phyloP scores from a whole-genome alignment of 2,329 filamentous ascomycete species.

The Fusarium abutilonis region DNA sequence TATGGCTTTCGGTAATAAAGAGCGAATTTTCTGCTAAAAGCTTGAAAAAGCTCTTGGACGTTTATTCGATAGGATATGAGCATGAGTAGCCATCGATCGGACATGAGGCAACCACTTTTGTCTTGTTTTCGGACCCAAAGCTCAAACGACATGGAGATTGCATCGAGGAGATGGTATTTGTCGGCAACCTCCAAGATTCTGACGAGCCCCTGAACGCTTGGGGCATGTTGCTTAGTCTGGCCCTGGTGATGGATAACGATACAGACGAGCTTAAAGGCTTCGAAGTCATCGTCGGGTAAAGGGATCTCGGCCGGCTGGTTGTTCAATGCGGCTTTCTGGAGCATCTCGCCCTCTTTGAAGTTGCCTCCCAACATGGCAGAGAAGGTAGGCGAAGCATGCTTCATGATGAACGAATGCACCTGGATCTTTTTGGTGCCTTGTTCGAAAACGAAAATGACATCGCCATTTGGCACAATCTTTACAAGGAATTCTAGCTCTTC shows the following conservation, averaged over 20 bases:
- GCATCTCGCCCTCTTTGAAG: constrained; percentile 13
- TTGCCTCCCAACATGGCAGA: constrained; percentile 2
- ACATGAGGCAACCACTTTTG: too few relatives aligned
- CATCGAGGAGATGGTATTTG: constrained; percentile 11
- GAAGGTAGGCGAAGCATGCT: not conserved
- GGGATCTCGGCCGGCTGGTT: not conserved
- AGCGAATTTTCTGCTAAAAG: too few relatives aligned
- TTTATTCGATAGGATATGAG: too few relatives aligned
- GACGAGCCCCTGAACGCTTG: not conserved
- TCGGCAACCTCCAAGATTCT: constrained; percentile 3
- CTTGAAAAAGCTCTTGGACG: too few relatives aligned
- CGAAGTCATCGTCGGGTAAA: constrained; percentile 16
- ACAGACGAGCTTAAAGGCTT: constrained; percentile 7
- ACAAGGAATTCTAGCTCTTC: not conserved
- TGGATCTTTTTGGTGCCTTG: not conserved
- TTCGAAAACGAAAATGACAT: constrained; percentile 14
- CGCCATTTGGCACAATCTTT: constrained; percentile 13
- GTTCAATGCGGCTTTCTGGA: not conserved
- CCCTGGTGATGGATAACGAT: constrained; percentile 8
- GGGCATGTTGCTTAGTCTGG: not conserved
- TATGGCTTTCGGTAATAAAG: too few relatives aligned
- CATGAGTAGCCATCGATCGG: too few relatives aligned
- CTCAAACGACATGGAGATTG: constrained; percentile 9
- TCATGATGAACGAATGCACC: constrained; percentile 16
- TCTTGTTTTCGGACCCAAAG: constrained; percentile 8